Conservation (phyloP, 257 asterid genomes). For the Lycium barbarum region DNA sequence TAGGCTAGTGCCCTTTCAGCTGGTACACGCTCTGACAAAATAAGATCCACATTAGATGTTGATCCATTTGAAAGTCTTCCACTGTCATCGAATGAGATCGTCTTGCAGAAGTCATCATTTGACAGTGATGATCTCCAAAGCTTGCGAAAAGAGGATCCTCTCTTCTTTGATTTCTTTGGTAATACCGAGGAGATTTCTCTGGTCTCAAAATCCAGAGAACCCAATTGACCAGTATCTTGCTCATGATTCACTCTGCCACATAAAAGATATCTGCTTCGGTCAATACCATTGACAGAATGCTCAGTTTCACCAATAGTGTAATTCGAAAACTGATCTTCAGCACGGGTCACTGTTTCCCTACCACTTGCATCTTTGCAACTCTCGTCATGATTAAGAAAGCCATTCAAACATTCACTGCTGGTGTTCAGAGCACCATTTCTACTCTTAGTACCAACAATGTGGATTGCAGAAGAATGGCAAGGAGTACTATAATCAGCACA, state of each 20-base stretch:
- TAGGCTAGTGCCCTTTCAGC: conserved; percentile 25
- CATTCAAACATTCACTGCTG: background rate
- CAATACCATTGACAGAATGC: conserved; percentile 29
- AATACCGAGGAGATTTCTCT: conserved; percentile 31
- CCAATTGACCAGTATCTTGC: conserved; percentile 22
- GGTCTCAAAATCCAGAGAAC: conserved; percentile 24
- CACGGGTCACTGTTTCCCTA: conserved; percentile 34
- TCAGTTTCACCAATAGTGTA: conserved; percentile 22
- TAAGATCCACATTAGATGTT: conserved; percentile 27
- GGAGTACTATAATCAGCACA: conserved; percentile 26
- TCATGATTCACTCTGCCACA: conserved; percentile 21
- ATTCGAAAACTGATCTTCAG: conserved; percentile 28
- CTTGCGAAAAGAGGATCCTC: conserved; percentile 38
- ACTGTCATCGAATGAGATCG: conserved; percentile 30
- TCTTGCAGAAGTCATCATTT: conserved; percentile 32
- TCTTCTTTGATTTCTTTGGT: conserved; percentile 37
- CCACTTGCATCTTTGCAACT: conserved; percentile 29
- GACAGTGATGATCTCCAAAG: conserved; percentile 35
- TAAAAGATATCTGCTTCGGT: conserved; percentile 11
- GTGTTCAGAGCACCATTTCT: background rate
- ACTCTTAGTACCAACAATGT: conserved; percentile 6
- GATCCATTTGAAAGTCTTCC: conserved; percentile 37
- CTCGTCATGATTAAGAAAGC: conserved; percentile 4
- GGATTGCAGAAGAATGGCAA: conserved; percentile 27
- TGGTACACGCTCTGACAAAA: conserved; percentile 33